Evolutionary conservation across 257 asterid species (phyloP).

Genomic region (Euphrasia confusa): DNA sequence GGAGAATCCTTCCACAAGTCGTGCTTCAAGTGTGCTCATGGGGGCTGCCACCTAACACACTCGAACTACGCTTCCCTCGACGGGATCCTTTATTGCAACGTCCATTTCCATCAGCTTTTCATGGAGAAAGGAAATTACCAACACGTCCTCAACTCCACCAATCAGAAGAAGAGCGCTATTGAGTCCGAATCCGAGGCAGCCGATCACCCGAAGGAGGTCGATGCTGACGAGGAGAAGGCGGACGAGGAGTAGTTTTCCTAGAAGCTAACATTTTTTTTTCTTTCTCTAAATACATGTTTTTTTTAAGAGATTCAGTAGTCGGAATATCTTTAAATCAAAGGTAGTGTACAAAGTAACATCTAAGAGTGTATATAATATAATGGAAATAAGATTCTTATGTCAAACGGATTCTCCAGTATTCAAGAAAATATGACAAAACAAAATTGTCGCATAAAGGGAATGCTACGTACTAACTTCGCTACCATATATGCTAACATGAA

Average conservation of each 20-base stretch:
- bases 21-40: constrained; percentile 63
- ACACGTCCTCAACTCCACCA: constrained; percentile 44
- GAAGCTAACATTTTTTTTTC: not conserved
- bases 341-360: too few relatives aligned
- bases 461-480: too few relatives aligned
- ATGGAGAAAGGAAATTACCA: constrained; percentile 66
- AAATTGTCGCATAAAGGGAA: too few relatives aligned
- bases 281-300: too few relatives aligned
- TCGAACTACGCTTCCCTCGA: constrained; percentile 51
- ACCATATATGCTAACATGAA: too few relatives aligned
- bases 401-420: too few relatives aligned
- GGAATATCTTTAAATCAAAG: too few relatives aligned
- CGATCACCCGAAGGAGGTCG: constrained; percentile 4
- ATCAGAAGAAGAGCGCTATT: constrained; percentile 35
- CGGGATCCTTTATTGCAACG: constrained; percentile 55
- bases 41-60: constrained; percentile 60
- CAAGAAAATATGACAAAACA: too few relatives aligned
- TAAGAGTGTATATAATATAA: too few relatives aligned
- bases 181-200: constrained; percentile 12
- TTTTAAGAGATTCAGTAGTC: too few relatives aligned
- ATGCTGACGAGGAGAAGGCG: not conserved
- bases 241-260: constrained; percentile 27
- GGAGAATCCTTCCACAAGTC: constrained; percentile 60
- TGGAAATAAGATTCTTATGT: too few relatives aligned
- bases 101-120: constrained; percentile 59